Base-by-base conservation (phyloP, 768 basidiomycete species). In the Amanita rimosa region DNA sequence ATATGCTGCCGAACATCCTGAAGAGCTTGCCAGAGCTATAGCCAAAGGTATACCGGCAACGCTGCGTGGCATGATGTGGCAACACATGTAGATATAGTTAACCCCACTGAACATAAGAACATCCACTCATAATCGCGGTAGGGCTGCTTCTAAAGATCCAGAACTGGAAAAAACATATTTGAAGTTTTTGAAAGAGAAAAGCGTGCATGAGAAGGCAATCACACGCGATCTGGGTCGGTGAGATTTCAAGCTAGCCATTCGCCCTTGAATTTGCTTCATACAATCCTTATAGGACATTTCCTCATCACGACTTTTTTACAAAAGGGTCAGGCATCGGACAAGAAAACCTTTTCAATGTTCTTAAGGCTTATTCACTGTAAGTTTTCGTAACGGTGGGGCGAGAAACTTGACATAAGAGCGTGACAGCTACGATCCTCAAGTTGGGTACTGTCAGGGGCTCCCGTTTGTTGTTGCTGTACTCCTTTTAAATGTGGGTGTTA, bases 401-500 rank as follows among this genome's bases (percentile, higher is more conserved):
- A 37, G 40, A 21, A 51, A 16, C 31, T 37, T 56, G 34, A 47
- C 44, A 13, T 17, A 36, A 26, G 14, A 29, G 10, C 1, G 39
- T 52, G 29, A 22, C 54, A 84, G 91, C 57, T 87, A 92, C 67
- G 90, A 93, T 64, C 71, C 85, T 37, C 84, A 93, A 64, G 95
- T 98, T 4, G 96, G 96, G 7, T 99, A 99, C 61, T 97, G 94
- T 55, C 96, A 99, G 68, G 96, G 96, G 0, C 67, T 98, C 48
- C 93, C 94, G 2, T 99, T 99, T 62, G 83, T 99, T 44, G 96
- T 92, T 3, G 96, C 96, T 0, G 86, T 95, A 36, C 67, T 99
- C 19, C 67, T 99, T 21, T 71, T 99, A 40, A 95, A 97, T 60
- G 95, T 94, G 67, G 57, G 77, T 58, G 38, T 3, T 10, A 16